phyloP scores from a whole-genome alignment of 345 rosid species.

The Geranium brycei region DNA sequence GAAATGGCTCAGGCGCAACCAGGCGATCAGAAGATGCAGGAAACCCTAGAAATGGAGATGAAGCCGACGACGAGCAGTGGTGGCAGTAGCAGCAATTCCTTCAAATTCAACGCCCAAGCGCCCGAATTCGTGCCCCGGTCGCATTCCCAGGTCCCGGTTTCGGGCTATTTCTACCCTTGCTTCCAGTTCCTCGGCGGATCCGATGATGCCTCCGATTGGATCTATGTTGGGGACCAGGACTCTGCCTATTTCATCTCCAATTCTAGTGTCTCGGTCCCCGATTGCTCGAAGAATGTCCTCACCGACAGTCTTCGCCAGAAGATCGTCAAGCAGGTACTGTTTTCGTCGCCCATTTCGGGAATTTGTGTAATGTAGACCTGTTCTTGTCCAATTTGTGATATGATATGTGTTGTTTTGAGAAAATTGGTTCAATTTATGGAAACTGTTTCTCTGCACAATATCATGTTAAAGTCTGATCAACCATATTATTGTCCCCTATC shows the following conservation, averaged over 20 bases:
- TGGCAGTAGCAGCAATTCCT: slow-evolving; percentile 17
- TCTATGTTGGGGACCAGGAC: slow-evolving; percentile 61
- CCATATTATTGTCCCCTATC: too few species aligned
- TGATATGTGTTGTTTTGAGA: too few species aligned
- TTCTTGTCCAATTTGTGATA: too few species aligned
- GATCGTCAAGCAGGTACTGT: slow-evolving; percentile 72
- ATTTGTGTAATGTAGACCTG: too few species aligned
- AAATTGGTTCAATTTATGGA: too few species aligned
- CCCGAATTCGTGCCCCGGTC: slow-evolving; percentile 83
- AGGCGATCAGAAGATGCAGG: slow-evolving; percentile 19
- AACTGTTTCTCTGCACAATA: too few species aligned
- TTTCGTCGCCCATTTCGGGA: background rate
- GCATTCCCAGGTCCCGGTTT: slow-evolving; percentile 12
- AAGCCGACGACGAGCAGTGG: slow-evolving; percentile 14
- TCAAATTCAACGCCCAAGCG: slow-evolving; percentile 87
- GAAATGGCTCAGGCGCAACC: slow-evolving; percentile 52
- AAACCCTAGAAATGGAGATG: slow-evolving; percentile 16
- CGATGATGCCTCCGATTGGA: slow-evolving; percentile 60
- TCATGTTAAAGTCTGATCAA: too few species aligned
- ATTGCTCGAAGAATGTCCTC: slow-evolving; percentile 38
- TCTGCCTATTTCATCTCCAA: slow-evolving; percentile 40
- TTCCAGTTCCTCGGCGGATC: slow-evolving; percentile 41
- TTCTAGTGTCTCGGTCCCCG: slow-evolving; percentile 33
- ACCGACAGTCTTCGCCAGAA: slow-evolving; percentile 66
- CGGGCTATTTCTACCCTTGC: slow-evolving; percentile 62